phyloP scores from a whole-genome alignment of 2,329 filamentous ascomycete species.

The Hymenoscyphus infarciens region DNA sequence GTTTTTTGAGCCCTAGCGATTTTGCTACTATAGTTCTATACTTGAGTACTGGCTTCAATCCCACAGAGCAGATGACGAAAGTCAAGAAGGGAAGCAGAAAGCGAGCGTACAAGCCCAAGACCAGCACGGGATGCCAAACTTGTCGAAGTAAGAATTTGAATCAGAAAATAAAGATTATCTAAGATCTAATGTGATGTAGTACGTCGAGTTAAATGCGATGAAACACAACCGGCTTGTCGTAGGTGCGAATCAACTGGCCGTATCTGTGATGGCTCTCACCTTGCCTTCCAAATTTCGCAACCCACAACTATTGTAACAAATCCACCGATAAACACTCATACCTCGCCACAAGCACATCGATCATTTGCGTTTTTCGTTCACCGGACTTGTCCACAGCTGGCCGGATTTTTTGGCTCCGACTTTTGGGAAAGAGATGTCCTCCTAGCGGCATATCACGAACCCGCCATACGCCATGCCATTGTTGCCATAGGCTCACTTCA shows the following conservation, averaged over 20 bases:
- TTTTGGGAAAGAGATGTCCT: constrained; percentile 62
- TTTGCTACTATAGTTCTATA: background rate
- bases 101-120: constrained; percentile 14
- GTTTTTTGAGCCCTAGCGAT: background rate
- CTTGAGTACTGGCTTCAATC: background rate
- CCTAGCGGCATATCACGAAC: constrained; percentile 52
- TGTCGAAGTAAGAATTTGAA: constrained; percentile 10
- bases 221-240: constrained; percentile 11
- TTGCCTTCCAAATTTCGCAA: constrained; percentile 12
- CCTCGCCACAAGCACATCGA: constrained; percentile 12
- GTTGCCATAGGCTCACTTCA: constrained; percentile 27
- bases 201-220: constrained; percentile 18
- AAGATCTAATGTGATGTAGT: constrained; percentile 9
- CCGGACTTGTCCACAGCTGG: constrained; percentile 57
- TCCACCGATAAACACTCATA: constrained; percentile 10
- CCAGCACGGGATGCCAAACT: constrained; percentile 10
- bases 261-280: constrained; percentile 40
- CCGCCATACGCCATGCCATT: constrained; percentile 24
- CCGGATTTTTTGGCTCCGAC: constrained; percentile 59
- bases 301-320: constrained; percentile 16
- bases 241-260: constrained; percentile 20
- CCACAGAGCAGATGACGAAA: constrained; percentile 7
- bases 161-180: background rate
- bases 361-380: constrained; percentile 27
- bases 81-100: constrained; percentile 14